Evolutionary conservation across 1,139 yeast genomes (phyloP).

Genomic region (Yamadazyma sp.): DNA sequence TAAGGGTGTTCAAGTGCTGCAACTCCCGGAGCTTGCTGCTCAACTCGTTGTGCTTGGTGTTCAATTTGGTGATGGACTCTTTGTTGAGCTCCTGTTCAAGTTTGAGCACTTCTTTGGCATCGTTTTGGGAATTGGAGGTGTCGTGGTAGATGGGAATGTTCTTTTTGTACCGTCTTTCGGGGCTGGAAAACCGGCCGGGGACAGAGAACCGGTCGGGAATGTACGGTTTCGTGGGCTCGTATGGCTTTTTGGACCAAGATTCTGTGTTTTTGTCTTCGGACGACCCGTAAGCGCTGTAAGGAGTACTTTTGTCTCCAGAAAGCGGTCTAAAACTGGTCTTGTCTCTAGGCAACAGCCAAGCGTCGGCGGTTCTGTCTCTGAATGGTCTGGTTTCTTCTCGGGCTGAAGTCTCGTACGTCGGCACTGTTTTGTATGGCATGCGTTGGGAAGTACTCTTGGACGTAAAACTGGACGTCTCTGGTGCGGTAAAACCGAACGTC

Average conservation of each 20-base stretch:
- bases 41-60: constrained; percentile 10
- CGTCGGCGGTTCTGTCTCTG: too few relatives aligned
- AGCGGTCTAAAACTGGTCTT: too few relatives aligned
- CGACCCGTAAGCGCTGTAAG: too few relatives aligned
- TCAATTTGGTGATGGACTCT: constrained; percentile 13
- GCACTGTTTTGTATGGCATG: too few relatives aligned
- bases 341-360: too few relatives aligned
- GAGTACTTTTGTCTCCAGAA: too few relatives aligned
- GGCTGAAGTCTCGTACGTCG: neutral
- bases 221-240: neutral
- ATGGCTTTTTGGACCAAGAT: too few relatives aligned
- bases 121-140: neutral
- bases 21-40: constrained; percentile 11
- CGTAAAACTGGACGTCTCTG: neutral
- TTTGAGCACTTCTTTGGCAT: constrained; percentile 12
- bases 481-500: neutral
- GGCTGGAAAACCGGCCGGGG: constrained; percentile 1
- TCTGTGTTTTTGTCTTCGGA: too few relatives aligned
- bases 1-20: constrained; percentile 11
- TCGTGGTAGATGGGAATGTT: constrained; percentile 4
- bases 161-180: neutral
- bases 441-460: too few relatives aligned
- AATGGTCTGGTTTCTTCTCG: too few relatives aligned
- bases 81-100: constrained; percentile 19
- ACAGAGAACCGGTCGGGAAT: constrained; percentile 1